A percentile compares a stretch with the other conserved stretches of the same genome.
These are phyloP conservation scores for Ramularia endophylla DNA, from an alignment of 2,329 filamentous ascomycete genomes.

Conservation along the genomic window DNA sequence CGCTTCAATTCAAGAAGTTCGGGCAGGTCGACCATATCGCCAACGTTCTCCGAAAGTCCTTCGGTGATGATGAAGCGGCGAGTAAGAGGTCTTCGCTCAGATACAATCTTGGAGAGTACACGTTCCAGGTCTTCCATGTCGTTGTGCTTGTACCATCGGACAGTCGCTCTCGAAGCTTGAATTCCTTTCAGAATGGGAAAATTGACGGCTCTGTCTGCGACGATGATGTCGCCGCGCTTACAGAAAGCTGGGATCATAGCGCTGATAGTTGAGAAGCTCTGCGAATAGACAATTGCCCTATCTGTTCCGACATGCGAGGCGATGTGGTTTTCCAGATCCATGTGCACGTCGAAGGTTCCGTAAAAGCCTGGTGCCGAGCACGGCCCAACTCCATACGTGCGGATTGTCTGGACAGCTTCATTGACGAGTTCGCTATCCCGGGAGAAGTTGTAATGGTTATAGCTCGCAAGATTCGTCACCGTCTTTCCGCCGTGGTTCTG, in stretches of 20 bases:
- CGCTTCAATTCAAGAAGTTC: constrained; percentile 88
- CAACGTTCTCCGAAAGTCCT: constrained; percentile 82
- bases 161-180: constrained; percentile 82
- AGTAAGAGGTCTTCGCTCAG: constrained; percentile 79
- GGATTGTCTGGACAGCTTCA: constrained; percentile 85
- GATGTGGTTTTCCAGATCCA: constrained; percentile 91
- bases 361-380: constrained; percentile 97
- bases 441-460: constrained; percentile 97
- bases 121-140: constrained; percentile 88
- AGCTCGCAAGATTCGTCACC: constrained; percentile 86
- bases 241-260: constrained; percentile 94
- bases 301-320: constrained; percentile 81
- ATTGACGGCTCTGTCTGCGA: constrained; percentile 88
- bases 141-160: constrained; percentile 91
- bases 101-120: constrained; percentile 75
- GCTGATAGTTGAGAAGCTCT: constrained; percentile 90
- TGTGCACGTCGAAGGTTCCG: constrained; percentile 94
- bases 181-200: constrained; percentile 91
- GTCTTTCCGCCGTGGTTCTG: constrained; percentile 65
- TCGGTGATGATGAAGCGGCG: constrained; percentile 94
- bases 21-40: constrained; percentile 77
- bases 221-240: constrained; percentile 94
- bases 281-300: constrained; percentile 87
- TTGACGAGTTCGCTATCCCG: constrained; percentile 86
- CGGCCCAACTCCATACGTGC: constrained; percentile 91